Conservation (phyloP, 1,284 basidiomycete genomes). For the Microbotryum saponariae region DNA sequence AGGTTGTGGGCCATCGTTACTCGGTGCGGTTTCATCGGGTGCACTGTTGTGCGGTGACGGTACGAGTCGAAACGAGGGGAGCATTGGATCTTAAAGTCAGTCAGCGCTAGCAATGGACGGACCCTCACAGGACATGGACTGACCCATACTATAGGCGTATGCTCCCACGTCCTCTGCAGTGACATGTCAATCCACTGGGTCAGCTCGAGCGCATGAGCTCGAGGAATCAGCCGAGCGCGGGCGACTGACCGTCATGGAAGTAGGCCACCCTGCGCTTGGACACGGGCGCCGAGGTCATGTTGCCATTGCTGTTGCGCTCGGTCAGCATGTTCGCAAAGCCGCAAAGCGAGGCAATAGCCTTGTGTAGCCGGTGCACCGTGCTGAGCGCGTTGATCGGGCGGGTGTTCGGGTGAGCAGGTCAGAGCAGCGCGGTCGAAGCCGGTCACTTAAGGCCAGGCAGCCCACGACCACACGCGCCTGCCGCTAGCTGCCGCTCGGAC, state of each 20-base stretch:
- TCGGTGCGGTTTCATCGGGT: constrained; percentile 48
- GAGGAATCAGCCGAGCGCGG: neutral
- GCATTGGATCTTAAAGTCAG: neutral
- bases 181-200: neutral
- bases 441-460: no score
- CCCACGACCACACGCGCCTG: no score
- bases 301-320: no score
- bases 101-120: neutral
- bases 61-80: neutral
- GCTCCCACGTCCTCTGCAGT: constrained; percentile 27
- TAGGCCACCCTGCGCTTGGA: constrained; percentile 27
- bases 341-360: no score
- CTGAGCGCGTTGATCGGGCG: no score
- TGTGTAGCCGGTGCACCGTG: no score
- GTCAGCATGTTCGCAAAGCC: no score
- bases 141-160: constrained; percentile 30
- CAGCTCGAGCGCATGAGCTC: neutral
- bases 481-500: no score
- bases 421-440: no score
- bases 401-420: no score
- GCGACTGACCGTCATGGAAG: constrained; percentile 28
- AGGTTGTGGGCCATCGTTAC: constrained; percentile 90
- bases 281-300: no score
- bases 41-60: constrained; percentile 12
- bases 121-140: neutral